Percentiles rank a stretch among this genome's conserved stretches.
Evolutionary conservation across 441 rosid genomes (phyloP).

Genomic region (Biscutella laevigata): DNA sequence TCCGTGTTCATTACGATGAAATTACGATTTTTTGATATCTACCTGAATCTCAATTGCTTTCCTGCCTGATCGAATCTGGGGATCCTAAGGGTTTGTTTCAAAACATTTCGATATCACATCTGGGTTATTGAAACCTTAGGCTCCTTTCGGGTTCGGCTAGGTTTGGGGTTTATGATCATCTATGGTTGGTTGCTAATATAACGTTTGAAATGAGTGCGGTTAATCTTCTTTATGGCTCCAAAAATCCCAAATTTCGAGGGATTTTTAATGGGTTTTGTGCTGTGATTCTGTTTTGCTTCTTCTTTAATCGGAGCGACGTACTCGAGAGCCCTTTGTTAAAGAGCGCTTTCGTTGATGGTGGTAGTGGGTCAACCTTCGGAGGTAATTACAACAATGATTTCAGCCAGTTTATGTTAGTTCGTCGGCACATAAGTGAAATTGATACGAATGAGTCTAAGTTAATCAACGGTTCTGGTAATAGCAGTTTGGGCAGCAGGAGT

Average conservation of each 20-base stretch:
- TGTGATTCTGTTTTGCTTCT: conserved; percentile 39
- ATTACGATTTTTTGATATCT: background rate
- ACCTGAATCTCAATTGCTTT: conserved; percentile 12
- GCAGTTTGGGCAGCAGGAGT: conserved; percentile 22
- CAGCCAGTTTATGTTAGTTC: conserved; percentile 27
- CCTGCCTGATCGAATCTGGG: background rate
- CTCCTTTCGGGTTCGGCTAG: conserved; percentile 6
- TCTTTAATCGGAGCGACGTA: conserved; percentile 35
- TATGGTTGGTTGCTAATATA: conserved; percentile 1
- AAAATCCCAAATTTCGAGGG: conserved; percentile 44
- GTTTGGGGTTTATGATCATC: background rate
- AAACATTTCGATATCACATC: conserved; percentile 13
- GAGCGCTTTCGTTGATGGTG: conserved; percentile 24
- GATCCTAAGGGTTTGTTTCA: conserved; percentile 23
- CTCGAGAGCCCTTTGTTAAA: conserved; percentile 30
- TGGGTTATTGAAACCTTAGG: conserved; percentile 32
- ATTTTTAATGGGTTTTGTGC: conserved; percentile 48
- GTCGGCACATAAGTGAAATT: conserved; percentile 35
- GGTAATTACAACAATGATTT: conserved; percentile 23
- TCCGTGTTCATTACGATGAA: conserved; percentile 1
- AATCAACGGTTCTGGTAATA: conserved; percentile 22
- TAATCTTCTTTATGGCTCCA: conserved; percentile 18
- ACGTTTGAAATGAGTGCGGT: conserved; percentile 26
- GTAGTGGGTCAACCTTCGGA: conserved; percentile 3
- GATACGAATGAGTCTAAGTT: conserved; percentile 10